Evolutionary conservation across 176 grass and related monocot species (phyloP), one percentile per base, ranked within the genome.

Genomic region (Echinochloa phyllopogon): DNA sequence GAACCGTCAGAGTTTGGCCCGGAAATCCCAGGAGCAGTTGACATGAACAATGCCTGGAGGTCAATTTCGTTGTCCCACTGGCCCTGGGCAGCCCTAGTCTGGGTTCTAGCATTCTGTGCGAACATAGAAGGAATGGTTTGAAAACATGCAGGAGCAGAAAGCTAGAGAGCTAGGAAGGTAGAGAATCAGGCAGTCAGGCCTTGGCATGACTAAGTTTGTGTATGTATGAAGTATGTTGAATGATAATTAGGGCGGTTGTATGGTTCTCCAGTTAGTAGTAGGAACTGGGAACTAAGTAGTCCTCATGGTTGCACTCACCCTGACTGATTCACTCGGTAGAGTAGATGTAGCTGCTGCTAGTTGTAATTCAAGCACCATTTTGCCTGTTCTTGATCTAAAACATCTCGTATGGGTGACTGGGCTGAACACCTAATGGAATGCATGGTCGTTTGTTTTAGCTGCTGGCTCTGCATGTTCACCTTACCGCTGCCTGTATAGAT

Each of bases 1-100:
- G 83, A 80, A 71, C 51, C 84, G 20, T 70, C 86, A 1, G 72
- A 77, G 10, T 95, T 88, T 39, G 85, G 87, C 8, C 48, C 88
- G 0, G 82, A 80, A 42, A 92, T 80, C 69, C 65, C 82, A 23
- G 86, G 84, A 23, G 82, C 72, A 21, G 63, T 25, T 24, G 76
- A 42, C 43, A 70, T 40, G 1, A 13, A 47, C 64, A 82, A 65
- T 18, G 36, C 47, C 50, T 77, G 85, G 70, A 45, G 49, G 56
- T 64, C 82, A 72, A 42, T 74, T 29, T 69, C 76, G 3, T 57
- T 59, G 8, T 33, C 65, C 49, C 59, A 36, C 18, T 81, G 78
- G 71, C 27, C 75, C 24, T 86, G 75, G 85, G 57, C 75, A 69
- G 56, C 50, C 24, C 61, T 88, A 21, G 20, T 68, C 62, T 84